Conservation (phyloP, 345 rosid species). For the Eucalyptus decipiens region DNA sequence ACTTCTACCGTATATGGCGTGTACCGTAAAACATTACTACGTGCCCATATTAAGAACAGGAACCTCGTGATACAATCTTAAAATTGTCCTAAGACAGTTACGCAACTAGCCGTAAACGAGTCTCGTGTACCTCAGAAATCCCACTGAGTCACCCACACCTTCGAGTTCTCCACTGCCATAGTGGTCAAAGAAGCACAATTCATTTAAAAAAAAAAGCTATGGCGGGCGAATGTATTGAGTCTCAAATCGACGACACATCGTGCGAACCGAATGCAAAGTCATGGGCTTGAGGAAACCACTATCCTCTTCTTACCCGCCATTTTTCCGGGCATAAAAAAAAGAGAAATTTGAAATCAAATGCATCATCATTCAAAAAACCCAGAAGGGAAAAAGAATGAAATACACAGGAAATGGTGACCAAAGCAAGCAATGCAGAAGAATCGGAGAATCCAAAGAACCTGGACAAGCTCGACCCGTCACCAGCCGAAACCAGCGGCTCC, state of each 20-base stretch:
- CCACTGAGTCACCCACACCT: background rate
- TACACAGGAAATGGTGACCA: background rate
- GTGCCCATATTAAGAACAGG: background rate
- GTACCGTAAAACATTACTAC: fast-evolving
- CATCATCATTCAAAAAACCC: background rate
- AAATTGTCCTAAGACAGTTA: background rate
- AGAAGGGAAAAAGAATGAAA: background rate
- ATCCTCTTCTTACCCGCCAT: background rate
- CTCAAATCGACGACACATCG: background rate
- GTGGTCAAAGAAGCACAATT: background rate
- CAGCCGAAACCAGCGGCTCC: background rate
- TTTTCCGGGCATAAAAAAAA: background rate
- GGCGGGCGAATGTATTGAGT: background rate
- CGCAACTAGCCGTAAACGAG: background rate
- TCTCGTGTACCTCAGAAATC: background rate
- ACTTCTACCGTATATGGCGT: background rate
- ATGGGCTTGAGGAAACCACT: background rate
- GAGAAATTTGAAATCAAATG: background rate
- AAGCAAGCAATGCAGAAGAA: background rate
- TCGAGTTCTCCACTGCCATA: background rate
- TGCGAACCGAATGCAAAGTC: background rate
- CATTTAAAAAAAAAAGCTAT: background rate
- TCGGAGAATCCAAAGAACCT: background rate
- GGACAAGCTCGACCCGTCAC: background rate
- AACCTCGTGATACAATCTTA: background rate